Percentiles rank a stretch among this genome's conserved stretches.
Conservation (phyloP, 2,329 filamentous ascomycete genomes). For the Cytospora piceicola region DNA sequence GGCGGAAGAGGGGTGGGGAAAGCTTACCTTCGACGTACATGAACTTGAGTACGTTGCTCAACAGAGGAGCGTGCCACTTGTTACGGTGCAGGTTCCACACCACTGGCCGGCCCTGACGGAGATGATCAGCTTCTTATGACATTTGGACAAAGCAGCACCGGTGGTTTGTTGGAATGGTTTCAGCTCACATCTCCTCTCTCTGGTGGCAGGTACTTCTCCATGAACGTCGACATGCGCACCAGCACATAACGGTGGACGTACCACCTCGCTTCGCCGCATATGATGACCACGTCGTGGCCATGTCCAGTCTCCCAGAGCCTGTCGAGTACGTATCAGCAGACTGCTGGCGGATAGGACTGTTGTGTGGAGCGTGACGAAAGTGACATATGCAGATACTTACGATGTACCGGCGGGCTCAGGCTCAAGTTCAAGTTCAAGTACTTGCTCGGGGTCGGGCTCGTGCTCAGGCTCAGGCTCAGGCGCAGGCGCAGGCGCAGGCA, state of each 20-base stretch:
- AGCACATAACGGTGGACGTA: slow-evolving; percentile 27
- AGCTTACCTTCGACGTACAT: slow-evolving; percentile 37
- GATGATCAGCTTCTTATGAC: slow-evolving; percentile 1
- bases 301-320: slow-evolving; percentile 18
- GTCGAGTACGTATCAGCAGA: background rate
- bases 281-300: slow-evolving; percentile 17
- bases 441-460: background rate
- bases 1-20: too few relatives aligned
- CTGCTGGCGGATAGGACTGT: too few relatives aligned
- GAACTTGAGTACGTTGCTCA: slow-evolving; percentile 35
- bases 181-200: slow-evolving; percentile 22
- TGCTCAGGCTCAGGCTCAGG: background rate
- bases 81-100: slow-evolving; percentile 28
- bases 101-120: slow-evolving; percentile 4
- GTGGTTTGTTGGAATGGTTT: background rate
- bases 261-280: slow-evolving; percentile 12
- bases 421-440: background rate
- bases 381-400: background rate
- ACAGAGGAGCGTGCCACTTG: slow-evolving; percentile 30
- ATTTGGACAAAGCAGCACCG: too few relatives aligned
- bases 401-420: background rate
- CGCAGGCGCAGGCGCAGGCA: background rate
- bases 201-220: slow-evolving; percentile 23
- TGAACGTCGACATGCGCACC: slow-evolving; percentile 23
- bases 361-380: background rate